These are phyloP conservation scores for Castanea sativa DNA, from an alignment of 306 rosid genomes.

Conservation along the genomic window DNA sequence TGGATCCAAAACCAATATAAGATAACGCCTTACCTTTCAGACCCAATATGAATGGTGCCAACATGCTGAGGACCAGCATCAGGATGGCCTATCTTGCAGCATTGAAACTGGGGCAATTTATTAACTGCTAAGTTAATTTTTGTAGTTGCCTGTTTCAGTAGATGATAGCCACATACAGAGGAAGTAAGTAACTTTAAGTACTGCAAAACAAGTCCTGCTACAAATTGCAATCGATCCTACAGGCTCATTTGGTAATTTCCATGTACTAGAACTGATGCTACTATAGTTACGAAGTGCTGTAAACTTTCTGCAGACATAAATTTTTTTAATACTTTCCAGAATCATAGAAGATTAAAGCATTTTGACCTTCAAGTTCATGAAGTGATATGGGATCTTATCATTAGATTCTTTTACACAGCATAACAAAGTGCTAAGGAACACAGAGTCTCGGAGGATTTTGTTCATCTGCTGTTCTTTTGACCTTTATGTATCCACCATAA, in stretches of 20 bases:
- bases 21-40: slow-evolving; percentile 61
- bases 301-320: background rate
- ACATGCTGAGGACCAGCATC: slow-evolving; percentile 77
- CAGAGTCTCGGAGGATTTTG: background rate
- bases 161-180: slow-evolving; percentile 28
- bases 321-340: background rate
- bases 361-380: background rate
- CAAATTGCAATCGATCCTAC: background rate
- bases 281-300: background rate
- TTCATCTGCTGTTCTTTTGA: background rate
- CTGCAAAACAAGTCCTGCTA: background rate
- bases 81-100: slow-evolving; percentile 60
- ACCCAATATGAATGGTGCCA: slow-evolving; percentile 91
- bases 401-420: background rate
- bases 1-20: background rate
- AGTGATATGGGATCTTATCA: background rate
- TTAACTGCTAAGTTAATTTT: slow-evolving; percentile 91
- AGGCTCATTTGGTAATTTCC: background rate
- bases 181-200: background rate
- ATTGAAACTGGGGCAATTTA: slow-evolving; percentile 67
- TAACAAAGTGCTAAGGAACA: background rate
- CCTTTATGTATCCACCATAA: background rate
- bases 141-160: slow-evolving; percentile 75
- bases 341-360: background rate
- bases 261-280: background rate